These are phyloP conservation scores for Naganishia albida DNA, from an alignment of 1,284 basidiomycete genomes.

Conservation along the genomic window DNA sequence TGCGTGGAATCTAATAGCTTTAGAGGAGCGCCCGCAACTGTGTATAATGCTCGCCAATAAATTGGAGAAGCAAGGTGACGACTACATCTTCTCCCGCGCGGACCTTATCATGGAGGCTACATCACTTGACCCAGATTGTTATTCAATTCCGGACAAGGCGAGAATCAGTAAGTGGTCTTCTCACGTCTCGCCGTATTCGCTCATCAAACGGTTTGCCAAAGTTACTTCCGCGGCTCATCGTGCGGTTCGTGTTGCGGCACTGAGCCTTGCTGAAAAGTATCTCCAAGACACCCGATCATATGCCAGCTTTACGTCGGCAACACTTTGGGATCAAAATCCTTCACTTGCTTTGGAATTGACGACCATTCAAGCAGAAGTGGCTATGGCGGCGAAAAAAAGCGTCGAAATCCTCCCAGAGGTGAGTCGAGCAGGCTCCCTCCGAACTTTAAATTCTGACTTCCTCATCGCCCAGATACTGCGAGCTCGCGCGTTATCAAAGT, in stretches of 20 bases:
- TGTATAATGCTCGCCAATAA: conserved; percentile 15
- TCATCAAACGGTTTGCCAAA: too few species aligned
- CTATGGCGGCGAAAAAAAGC: conserved; percentile 7
- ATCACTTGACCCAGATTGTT: conserved; percentile 31
- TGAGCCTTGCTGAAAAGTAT: conserved; percentile 29
- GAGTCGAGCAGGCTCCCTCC: too few species aligned
- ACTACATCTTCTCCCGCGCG: conserved; percentile 43
- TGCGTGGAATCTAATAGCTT: conserved; percentile 39
- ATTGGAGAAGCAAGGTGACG: conserved; percentile 29
- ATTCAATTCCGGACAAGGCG: conserved; percentile 27
- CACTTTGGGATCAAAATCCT: conserved; percentile 1
- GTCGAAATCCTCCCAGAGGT: conserved; percentile 36
- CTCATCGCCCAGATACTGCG: neutral
- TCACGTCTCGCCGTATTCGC: neutral
- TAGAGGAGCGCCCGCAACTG: conserved; percentile 31
- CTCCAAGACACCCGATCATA: conserved; percentile 14
- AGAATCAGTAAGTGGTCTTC: conserved; percentile 8
- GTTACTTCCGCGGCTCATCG: conserved; percentile 23
- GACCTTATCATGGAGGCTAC: conserved; percentile 39
- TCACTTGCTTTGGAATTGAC: conserved; percentile 9
- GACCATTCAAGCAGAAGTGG: neutral
- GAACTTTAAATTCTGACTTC: too few species aligned
- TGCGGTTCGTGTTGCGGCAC: conserved; percentile 27
- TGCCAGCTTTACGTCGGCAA: neutral
- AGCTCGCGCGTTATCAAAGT: conserved; percentile 34